Conservation (phyloP, 768 basidiomycete genomes). For the Rickenella mellea region DNA sequence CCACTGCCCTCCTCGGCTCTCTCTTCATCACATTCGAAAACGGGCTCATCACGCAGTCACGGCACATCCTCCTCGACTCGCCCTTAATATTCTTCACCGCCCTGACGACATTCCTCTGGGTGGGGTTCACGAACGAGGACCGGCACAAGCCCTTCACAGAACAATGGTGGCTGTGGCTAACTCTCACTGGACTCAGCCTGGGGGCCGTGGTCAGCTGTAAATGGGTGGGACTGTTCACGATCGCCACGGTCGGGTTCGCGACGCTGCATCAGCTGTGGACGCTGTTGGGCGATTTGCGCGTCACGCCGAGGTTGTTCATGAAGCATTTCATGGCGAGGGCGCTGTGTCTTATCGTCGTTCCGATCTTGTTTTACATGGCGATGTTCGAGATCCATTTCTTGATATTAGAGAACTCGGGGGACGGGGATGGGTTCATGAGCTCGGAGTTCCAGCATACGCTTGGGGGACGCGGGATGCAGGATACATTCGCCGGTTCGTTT, state of each 20-base stretch:
- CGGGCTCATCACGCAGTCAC: conserved; percentile 88
- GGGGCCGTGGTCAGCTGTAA: conserved; percentile 93
- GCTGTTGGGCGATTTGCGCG: conserved; percentile 77
- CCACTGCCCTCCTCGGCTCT: conserved; percentile 84
- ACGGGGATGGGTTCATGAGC: conserved; percentile 99
- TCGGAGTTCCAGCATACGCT: conserved; percentile 97
- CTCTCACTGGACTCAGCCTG: conserved; percentile 77
- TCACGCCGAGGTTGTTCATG: conserved; percentile 66
- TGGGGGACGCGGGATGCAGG: conserved; percentile 79
- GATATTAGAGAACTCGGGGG: conserved; percentile 82
- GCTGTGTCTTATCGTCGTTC: conserved; percentile 80
- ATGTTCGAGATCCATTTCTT: conserved; percentile 96
- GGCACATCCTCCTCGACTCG: conserved; percentile 94
- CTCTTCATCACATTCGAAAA: conserved; percentile 96
- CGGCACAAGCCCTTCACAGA: conserved; percentile 73
- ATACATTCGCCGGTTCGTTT: conserved; percentile 77
- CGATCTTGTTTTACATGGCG: conserved; percentile 83
- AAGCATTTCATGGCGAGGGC: conserved; percentile 86
- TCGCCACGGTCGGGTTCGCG: conserved; percentile 83
- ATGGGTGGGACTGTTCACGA: conserved; percentile 98
- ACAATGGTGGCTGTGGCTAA: conserved; percentile 90
- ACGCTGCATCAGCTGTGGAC: conserved; percentile 84
- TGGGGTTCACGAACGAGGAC: conserved; percentile 87
- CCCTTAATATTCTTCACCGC: conserved; percentile 98
- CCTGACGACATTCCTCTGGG: conserved; percentile 78